Conservation (phyloP, 768 basidiomycete genomes). For the Cubamyces sp. region DNA sequence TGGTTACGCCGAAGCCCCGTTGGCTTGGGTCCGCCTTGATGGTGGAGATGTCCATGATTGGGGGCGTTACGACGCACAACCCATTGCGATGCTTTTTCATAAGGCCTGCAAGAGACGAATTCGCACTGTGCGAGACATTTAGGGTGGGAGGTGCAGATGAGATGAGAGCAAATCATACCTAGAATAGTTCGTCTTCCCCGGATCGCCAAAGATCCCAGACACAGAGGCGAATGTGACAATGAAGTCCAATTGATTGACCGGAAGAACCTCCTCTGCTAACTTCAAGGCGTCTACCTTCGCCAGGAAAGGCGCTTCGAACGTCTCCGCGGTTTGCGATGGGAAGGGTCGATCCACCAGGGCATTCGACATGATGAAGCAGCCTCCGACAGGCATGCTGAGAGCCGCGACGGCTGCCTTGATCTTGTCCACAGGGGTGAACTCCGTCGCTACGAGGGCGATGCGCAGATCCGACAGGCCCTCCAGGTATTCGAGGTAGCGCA, state of each 20-base stretch:
- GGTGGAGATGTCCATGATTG: conserved; percentile 3
- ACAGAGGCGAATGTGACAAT: conserved; percentile 28
- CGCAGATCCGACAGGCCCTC: conserved; percentile 10
- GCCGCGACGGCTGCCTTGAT: background rate
- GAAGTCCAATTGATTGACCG: conserved; percentile 22
- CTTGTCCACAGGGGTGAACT: background rate
- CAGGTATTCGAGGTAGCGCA: conserved; percentile 19
- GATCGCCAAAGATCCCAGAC: conserved; percentile 22
- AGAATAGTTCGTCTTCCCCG: conserved; percentile 25
- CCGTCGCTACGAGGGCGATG: background rate
- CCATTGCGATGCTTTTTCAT: conserved; percentile 10
- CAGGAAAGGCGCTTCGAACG: conserved; percentile 10
- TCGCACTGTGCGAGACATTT: conserved; percentile 9
- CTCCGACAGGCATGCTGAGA: conserved; percentile 13
- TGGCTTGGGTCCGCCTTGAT: background rate
- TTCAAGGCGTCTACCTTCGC: conserved; percentile 20
- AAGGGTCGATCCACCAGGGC: conserved; percentile 23
- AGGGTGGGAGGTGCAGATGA: background rate
- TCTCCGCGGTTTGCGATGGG: conserved; percentile 20
- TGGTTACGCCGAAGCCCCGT: background rate
- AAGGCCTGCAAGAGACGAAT: conserved; percentile 11
- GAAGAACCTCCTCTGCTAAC: conserved; percentile 7
- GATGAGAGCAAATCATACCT: conserved; percentile 3
- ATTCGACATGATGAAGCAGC: conserved; percentile 25
- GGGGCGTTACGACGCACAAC: conserved; percentile 3